These are phyloP conservation scores for Apophysomyces elegans DNA, from an alignment of 371 early-diverging fungal species.

Conservation along the genomic window DNA sequence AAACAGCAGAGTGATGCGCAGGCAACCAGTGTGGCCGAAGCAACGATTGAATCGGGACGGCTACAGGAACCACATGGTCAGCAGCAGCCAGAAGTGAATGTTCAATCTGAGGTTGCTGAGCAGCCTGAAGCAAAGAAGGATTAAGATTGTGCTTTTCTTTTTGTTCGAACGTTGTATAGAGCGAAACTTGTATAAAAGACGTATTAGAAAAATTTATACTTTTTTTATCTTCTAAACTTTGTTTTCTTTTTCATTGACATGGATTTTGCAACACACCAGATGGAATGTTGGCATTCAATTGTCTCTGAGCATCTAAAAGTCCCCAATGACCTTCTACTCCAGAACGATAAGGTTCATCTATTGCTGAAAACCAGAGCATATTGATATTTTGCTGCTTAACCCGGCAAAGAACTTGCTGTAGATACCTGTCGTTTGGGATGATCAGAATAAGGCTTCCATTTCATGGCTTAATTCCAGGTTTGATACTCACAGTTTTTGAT, in stretches of 20 bases:
- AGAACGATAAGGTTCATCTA: slow-evolving; percentile 63
- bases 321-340: slow-evolving; percentile 68
- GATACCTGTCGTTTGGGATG: slow-evolving; percentile 16
- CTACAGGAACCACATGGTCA: too few relatives aligned
- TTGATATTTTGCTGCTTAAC: slow-evolving; percentile 51
- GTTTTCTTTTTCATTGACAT: background rate
- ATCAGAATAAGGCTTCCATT: background rate
- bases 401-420: slow-evolving; percentile 48
- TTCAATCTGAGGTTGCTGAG: background rate
- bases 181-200: background rate
- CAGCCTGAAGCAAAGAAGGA: too few relatives aligned
- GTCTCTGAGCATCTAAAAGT: slow-evolving; percentile 34
- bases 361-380: slow-evolving; percentile 63
- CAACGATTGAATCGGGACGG: background rate
- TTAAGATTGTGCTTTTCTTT: too few relatives aligned
- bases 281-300: background rate
- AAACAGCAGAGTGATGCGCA: background rate
- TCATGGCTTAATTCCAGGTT: background rate
- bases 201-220: background rate
- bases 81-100: background rate
- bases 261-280: background rate
- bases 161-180: background rate
- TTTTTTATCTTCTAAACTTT: background rate
- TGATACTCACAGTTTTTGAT: slow-evolving; percentile 45
- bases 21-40: slow-evolving; percentile 9